Evolutionary conservation across 768 basidiomycete genomes (phyloP).

Genomic region (Artomyces pyxidatus): DNA sequence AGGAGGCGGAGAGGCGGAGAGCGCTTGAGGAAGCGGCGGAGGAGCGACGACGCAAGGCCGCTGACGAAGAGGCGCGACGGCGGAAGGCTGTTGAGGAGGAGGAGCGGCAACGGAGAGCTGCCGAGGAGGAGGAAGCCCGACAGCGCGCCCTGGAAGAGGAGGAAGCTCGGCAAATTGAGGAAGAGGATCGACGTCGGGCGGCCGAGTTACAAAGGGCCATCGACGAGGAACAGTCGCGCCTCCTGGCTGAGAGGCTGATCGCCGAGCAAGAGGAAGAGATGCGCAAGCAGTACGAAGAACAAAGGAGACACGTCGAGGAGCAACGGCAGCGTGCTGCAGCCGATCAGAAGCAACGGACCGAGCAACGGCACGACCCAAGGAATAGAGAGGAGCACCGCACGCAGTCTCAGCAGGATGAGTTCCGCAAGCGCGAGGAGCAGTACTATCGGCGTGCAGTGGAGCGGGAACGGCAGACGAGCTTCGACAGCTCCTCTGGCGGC

Average conservation of each 20-base stretch:
- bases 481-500: conserved; percentile 8
- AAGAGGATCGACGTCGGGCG: no score
- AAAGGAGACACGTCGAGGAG: conserved; percentile 30
- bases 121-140: neutral
- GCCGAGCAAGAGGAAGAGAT: conserved; percentile 21
- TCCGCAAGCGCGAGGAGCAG: conserved; percentile 11
- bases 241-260: no score
- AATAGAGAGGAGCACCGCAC: conserved; percentile 7
- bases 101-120: no score
- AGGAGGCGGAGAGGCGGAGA: conserved; percentile 6
- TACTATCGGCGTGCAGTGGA: conserved; percentile 4
- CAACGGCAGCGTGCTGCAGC: conserved; percentile 22
- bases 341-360: conserved; percentile 18
- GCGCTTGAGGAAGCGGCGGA: conserved; percentile 4
- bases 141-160: neutral
- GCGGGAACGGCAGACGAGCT: conserved; percentile 22
- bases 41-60: conserved; percentile 1
- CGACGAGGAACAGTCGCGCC: no score
- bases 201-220: no score
- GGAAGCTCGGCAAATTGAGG: no score
- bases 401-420: conserved; percentile 7
- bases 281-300: conserved; percentile 20
- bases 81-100: conserved; percentile 4
- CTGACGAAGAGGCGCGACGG: neutral
- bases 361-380: conserved; percentile 9